phyloP scores from a whole-genome alignment of 2,329 filamentous ascomycete species.

The Trichoderma sp. region DNA sequence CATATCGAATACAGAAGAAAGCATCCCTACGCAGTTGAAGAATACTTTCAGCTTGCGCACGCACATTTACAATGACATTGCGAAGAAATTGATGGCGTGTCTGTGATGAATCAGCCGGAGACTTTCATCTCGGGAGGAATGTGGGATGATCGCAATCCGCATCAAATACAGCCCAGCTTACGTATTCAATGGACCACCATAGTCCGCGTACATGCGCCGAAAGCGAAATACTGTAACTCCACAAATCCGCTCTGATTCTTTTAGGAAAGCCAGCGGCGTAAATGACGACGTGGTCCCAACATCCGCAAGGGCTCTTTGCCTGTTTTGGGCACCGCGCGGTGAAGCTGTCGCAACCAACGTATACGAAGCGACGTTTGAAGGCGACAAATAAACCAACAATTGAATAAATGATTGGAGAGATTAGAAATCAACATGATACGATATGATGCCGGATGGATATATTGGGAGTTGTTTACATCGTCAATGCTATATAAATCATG shows the following conservation, averaged over 20 bases:
- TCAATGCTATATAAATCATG: neutral
- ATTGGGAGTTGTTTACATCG: neutral
- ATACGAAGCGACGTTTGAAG: neutral
- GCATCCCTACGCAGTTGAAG: accelerated
- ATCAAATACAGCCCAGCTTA: neutral
- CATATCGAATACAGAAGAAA: neutral
- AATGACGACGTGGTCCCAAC: neutral
- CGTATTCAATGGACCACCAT: neutral
- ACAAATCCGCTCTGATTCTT: neutral
- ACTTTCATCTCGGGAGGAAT: neutral
- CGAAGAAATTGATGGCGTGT: neutral
- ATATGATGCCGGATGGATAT: neutral
- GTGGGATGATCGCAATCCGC: neutral
- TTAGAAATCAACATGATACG: neutral
- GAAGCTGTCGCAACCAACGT: neutral
- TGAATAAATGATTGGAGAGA: neutral
- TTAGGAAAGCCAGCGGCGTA: neutral
- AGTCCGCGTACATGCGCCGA: neutral
- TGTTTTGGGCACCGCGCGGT: constrained; percentile 4
- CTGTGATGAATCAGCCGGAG: neutral
- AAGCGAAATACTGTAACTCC: neutral
- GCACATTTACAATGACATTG: neutral
- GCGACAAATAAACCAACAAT: neutral
- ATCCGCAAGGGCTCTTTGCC: neutral
- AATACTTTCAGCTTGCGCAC: neutral